phyloP scores from a whole-genome alignment of 2,329 filamentous ascomycete species.

The Parafenestella ontariensis region DNA sequence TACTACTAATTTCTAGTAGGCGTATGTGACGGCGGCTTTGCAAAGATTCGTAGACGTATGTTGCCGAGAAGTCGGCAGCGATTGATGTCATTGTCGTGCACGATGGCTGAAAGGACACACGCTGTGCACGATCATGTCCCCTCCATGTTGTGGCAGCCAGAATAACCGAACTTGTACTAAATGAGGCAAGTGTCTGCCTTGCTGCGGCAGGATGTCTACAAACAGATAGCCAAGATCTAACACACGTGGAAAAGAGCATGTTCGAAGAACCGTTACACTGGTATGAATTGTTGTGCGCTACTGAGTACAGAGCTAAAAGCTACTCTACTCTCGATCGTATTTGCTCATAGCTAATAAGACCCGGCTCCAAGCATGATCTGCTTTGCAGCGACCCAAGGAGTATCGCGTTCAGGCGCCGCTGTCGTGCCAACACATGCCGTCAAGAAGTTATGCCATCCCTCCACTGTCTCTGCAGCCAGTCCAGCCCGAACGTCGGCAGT shows the following conservation, averaged over 20 bases:
- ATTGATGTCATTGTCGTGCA: neutral
- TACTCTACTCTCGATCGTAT: neutral
- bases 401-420: constrained; percentile 54
- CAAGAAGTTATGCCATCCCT: constrained; percentile 63
- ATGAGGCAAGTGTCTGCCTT: neutral
- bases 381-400: constrained; percentile 59
- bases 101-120: neutral
- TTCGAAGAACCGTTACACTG: neutral
- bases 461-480: constrained; percentile 56
- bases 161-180: neutral
- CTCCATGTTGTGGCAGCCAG: neutral
- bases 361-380: constrained; percentile 13
- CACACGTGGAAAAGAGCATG: neutral
- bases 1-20: constrained; percentile 3
- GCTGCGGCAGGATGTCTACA: neutral
- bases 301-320: neutral
- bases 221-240: neutral
- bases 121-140: neutral
- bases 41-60: constrained; percentile 11
- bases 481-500: constrained; percentile 49
- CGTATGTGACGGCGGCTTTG: constrained; percentile 9
- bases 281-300: neutral
- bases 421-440: constrained; percentile 61
- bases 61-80: constrained; percentile 3
- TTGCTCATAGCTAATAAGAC: neutral